phyloP scores from a whole-genome alignment of 768 basidiomycete species.

The Hysterangium stoloniferum region DNA sequence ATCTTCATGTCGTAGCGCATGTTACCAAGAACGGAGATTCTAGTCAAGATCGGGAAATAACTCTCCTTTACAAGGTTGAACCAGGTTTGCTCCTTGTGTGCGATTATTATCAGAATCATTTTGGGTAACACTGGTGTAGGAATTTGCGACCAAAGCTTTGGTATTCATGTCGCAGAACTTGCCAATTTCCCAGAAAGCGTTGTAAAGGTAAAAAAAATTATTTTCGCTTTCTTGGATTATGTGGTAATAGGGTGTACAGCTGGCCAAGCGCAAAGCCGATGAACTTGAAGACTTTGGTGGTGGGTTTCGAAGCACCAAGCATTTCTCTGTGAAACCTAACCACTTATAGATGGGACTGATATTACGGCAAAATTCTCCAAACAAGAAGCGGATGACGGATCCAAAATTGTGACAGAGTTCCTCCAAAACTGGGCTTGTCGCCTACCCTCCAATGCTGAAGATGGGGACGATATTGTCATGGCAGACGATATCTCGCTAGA shows the following conservation, averaged over 20 bases:
- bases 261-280: constrained; percentile 88
- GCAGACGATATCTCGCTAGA: constrained; percentile 37
- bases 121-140: constrained; percentile 36
- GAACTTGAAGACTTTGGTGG: constrained; percentile 81
- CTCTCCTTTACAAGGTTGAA: constrained; percentile 63
- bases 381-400: constrained; percentile 68
- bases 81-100: constrained; percentile 48
- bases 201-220: constrained; percentile 52
- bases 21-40: constrained; percentile 46
- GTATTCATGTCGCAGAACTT: constrained; percentile 95
- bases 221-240: background rate
- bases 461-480: constrained; percentile 41
- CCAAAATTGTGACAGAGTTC: constrained; percentile 72
- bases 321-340: constrained; percentile 5
- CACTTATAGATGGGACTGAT: constrained; percentile 24
- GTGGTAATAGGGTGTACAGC: constrained; percentile 32
- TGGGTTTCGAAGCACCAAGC: too few species aligned
- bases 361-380: constrained; percentile 41
- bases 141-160: constrained; percentile 94
- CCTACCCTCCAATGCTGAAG: constrained; percentile 22
- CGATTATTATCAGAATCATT: background rate
- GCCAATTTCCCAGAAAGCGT: constrained; percentile 97
- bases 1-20: constrained; percentile 92
- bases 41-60: constrained; percentile 65
- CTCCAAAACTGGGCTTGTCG: constrained; percentile 56